phyloP scores from a whole-genome alignment of 139 green algal genomes.

The Chloropicon primus region DNA sequence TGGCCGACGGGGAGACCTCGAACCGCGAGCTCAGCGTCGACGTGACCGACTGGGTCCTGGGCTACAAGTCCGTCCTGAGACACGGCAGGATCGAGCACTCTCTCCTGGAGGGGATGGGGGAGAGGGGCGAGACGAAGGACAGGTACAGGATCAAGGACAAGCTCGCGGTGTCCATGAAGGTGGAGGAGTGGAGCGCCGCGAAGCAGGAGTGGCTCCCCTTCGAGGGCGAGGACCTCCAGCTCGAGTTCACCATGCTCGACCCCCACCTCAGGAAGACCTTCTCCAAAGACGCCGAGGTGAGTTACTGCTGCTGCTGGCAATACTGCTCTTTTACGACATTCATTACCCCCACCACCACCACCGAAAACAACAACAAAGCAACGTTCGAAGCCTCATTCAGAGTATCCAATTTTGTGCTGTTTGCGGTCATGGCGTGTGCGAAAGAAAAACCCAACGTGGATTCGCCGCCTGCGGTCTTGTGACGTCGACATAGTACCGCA shows the following conservation, averaged over 20 bases:
- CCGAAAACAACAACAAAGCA: too few relatives aligned
- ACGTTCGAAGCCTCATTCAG: background rate
- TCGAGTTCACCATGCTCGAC: conserved; percentile 91
- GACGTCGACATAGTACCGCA: too few relatives aligned
- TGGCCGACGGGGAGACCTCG: conserved; percentile 18
- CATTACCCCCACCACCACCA: too few relatives aligned
- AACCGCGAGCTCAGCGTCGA: conserved; percentile 53
- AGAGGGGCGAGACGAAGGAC: background rate
- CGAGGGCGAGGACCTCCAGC: conserved; percentile 1
- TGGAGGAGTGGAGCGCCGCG: background rate
- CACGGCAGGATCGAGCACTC: conserved; percentile 17
- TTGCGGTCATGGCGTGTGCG: background rate
- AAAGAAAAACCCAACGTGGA: too few relatives aligned
- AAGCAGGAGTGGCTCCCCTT: background rate
- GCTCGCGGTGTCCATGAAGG: conserved; percentile 76
- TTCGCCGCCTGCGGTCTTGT: too few relatives aligned
- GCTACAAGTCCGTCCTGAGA: conserved; percentile 52
- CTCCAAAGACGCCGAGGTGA: conserved; percentile 41
- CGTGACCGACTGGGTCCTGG: conserved; percentile 64
- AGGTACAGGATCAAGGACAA: conserved; percentile 2
- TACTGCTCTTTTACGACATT: conserved; percentile 9
- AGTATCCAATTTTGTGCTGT: background rate
- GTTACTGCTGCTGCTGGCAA: conserved; percentile 15
- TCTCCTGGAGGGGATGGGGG: conserved; percentile 4
- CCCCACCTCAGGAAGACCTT: conserved; percentile 71